phyloP scores from a whole-genome alignment of 768 basidiomycete species.

The Naganishia onofrii region DNA sequence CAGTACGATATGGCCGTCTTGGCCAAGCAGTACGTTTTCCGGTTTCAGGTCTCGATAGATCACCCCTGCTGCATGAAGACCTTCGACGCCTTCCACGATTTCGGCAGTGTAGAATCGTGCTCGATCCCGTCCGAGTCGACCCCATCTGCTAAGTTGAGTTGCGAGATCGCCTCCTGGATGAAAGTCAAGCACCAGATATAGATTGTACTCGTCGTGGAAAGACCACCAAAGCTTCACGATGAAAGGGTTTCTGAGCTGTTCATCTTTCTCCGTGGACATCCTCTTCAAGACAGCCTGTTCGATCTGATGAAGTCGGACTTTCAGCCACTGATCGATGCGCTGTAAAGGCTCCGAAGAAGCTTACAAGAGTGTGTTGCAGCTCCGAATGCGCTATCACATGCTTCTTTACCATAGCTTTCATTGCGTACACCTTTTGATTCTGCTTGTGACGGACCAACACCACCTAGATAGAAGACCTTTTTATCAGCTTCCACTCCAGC shows the following conservation, averaged over 20 bases:
- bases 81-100: slow-evolving; percentile 90
- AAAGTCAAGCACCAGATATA: slow-evolving; percentile 87
- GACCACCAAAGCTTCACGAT: slow-evolving; percentile 95
- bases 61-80: slow-evolving; percentile 86
- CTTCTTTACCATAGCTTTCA: slow-evolving; percentile 97
- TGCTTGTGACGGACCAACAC: slow-evolving; percentile 79
- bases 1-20: slow-evolving; percentile 90
- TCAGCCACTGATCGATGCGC: too few species aligned
- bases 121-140: slow-evolving; percentile 84
- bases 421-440: slow-evolving; percentile 72
- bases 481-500: too few species aligned
- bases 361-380: slow-evolving; percentile 76
- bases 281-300: slow-evolving; percentile 93
- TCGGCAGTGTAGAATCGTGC: slow-evolving; percentile 97
- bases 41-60: slow-evolving; percentile 98
- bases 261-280: slow-evolving; percentile 71
- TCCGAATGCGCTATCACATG: slow-evolving; percentile 96
- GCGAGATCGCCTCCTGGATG: slow-evolving; percentile 81
- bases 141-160: slow-evolving; percentile 94
- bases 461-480: slow-evolving; percentile 40
- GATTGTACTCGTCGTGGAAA: slow-evolving; percentile 95
- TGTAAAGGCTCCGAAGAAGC: neutral
- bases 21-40: slow-evolving; percentile 91
- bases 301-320: slow-evolving; percentile 53
- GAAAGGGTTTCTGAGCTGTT: slow-evolving; percentile 69